Evolutionary conservation across 495 filamentous ascomycete species (phyloP).

Genomic region (Aspergillus affinis): DNA sequence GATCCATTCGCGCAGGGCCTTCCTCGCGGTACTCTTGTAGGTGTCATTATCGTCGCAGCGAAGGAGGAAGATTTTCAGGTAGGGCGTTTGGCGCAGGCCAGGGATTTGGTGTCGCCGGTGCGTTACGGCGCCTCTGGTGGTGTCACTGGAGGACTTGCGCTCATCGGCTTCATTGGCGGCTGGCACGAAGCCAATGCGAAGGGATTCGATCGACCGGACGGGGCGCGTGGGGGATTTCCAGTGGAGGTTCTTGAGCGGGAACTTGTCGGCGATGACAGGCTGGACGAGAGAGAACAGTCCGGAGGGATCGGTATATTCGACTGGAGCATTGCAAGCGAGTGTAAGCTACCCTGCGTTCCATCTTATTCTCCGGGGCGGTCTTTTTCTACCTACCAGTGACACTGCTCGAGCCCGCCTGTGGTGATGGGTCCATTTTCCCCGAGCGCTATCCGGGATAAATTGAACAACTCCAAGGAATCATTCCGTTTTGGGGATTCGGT

Average conservation of each 20-base stretch:
- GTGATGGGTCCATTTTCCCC: conserved; percentile 49
- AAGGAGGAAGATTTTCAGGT: conserved; percentile 85
- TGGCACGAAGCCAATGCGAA: conserved; percentile 83
- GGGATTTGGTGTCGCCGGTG: conserved; percentile 93
- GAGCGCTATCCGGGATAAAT: conserved; percentile 29
- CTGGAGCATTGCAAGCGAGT: conserved; percentile 23
- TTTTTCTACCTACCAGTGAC: conserved; percentile 43
- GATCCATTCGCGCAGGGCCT: conserved; percentile 86
- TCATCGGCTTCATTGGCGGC: conserved; percentile 36
- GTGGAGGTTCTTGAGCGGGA: conserved; percentile 90
- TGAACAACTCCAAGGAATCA: conserved; percentile 30
- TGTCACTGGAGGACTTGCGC: conserved; percentile 38
- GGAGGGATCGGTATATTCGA: conserved; percentile 83
- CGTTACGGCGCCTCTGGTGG: conserved; percentile 34
- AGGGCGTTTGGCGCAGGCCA: conserved; percentile 88
- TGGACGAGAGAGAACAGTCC: conserved; percentile 81
- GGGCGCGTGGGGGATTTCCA: conserved; percentile 95
- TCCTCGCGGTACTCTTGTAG: conserved; percentile 77
- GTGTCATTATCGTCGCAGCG: conserved; percentile 92
- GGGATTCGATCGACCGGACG: conserved; percentile 84
- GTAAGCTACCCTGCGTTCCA: conserved; percentile 5
- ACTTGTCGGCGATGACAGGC: conserved; percentile 67
- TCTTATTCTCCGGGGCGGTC: conserved; percentile 1
- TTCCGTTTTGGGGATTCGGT: conserved; percentile 24
- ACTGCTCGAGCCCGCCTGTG: conserved; percentile 48